Base-by-base conservation (phyloP, 345 rosid genomes). In the Lepidium sativum region DNA sequence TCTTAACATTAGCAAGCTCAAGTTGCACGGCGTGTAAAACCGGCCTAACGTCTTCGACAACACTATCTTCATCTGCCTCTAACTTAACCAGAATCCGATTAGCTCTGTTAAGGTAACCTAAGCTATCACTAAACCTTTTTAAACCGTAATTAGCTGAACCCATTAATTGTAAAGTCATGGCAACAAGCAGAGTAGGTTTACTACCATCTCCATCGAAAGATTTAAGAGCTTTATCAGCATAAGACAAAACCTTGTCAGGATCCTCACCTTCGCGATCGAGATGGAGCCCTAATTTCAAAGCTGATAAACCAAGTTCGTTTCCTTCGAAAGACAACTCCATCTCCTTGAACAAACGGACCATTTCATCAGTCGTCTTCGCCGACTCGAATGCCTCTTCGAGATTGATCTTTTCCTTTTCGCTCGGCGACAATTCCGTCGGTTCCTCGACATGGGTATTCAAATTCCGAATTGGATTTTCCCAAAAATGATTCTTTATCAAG, bases 361-460 rank as follows among this genome's bases (percentile, higher is more conserved):
- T 88, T 59, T 87, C 89, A 50, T 83, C 88, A n/a, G 84, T 41
- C 10, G 90, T 88, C 40, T 57, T 71, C 2, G 96, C 95, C 6
- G 96, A 83, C 82, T 90, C 97, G 67, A 94, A 90, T 45, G 85
- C 84, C 54, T 86, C 96, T 35, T 94, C 97, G 27, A 94, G 89
- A 57, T 84, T 82, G 38, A 78, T 70, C 49, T 76, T 94, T 68
- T 81, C 86, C 27, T 76, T 78, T 49, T 78, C 91, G 43, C 82
- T 78, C 9, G 88, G 57, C 45, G 92, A 71, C 42, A 77, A 9
- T 45, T 78, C 90, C 23, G 75, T 31, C 32, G 78, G 77, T 45
- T 69, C 60, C 37, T 82, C 89, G 29, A 77, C 84, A 49, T 78
- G 83, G 66, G 90, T 81, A 57, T 62, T 81, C 41, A 84, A 67